Evolutionary conservation across 306 rosid genomes (phyloP).

Genomic region (Sicyos baderoa): DNA sequence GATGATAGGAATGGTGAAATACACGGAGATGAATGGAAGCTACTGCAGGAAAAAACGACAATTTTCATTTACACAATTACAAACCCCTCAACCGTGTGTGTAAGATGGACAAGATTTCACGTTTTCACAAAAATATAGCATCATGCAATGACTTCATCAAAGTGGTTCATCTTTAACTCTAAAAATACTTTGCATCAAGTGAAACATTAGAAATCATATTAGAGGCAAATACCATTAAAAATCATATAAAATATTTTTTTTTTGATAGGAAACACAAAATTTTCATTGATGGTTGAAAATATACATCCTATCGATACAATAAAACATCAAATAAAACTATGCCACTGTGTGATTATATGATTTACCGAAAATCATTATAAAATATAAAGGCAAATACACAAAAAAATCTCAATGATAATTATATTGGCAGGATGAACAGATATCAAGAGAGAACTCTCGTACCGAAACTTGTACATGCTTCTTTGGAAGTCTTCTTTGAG

Average conservation of each 20-base stretch:
- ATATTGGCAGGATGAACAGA: neutral
- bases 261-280: too few relatives aligned
- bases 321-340: too few relatives aligned
- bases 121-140: neutral
- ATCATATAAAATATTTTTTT: neutral
- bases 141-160: constrained; percentile 2
- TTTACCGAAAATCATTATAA: neutral
- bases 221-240: neutral
- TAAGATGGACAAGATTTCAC: neutral
- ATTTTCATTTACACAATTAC: neutral
- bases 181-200: neutral
- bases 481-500: constrained; percentile 39
- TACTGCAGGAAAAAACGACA: neutral
- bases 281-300: too few relatives aligned
- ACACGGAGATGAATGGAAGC: neutral
- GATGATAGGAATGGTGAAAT: neutral
- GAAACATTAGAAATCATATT: neutral
- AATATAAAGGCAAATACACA: neutral
- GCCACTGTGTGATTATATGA: too few relatives aligned
- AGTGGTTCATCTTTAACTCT: neutral
- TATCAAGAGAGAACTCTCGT: neutral
- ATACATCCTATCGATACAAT: too few relatives aligned
- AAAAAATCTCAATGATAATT: constrained; percentile 7
- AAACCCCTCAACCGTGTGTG: neutral
- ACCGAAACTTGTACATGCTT: constrained; percentile 40